phyloP scores from a whole-genome alignment of 2,329 filamentous ascomycete genomes.

The Fusarium marasasianum region DNA sequence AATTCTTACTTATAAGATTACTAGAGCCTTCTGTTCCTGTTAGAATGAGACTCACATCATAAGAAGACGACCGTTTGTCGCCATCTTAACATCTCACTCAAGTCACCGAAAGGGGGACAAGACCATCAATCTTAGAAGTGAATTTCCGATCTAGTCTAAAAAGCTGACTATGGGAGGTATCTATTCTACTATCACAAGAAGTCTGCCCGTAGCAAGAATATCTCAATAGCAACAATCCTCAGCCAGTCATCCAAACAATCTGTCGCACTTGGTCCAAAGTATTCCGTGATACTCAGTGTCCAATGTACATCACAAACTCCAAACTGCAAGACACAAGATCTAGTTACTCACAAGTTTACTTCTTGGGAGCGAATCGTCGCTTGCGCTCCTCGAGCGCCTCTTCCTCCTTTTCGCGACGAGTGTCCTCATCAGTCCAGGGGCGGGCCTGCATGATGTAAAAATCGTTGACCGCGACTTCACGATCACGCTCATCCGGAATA shows the following conservation, averaged over 20 bases:
- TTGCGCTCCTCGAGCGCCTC: not conserved
- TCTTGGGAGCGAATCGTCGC: not conserved
- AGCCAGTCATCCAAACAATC: not conserved
- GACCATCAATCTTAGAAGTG: fast-evolving
- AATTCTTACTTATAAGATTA: fast-evolving
- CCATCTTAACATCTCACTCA: fast-evolving
- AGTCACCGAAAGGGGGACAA: fast-evolving
- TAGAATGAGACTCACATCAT: not conserved
- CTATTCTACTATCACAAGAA: not conserved
- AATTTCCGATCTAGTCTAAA: not conserved
- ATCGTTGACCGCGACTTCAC: not conserved
- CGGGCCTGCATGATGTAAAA: not conserved
- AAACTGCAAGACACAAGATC: not conserved
- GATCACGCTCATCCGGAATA: not conserved
- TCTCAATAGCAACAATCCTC: not conserved
- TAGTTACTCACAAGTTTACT: not conserved
- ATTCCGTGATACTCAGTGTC: not conserved
- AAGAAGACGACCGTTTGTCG: not conserved
- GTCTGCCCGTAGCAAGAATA: not conserved
- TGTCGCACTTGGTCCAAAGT: not conserved
- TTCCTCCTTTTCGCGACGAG: not conserved
- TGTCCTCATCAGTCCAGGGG: not conserved
- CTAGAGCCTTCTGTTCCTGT: fast-evolving
- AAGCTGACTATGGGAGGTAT: not conserved
- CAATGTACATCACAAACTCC: not conserved